Conservation (phyloP, 345 rosid genomes). For the Acer saccharum region DNA sequence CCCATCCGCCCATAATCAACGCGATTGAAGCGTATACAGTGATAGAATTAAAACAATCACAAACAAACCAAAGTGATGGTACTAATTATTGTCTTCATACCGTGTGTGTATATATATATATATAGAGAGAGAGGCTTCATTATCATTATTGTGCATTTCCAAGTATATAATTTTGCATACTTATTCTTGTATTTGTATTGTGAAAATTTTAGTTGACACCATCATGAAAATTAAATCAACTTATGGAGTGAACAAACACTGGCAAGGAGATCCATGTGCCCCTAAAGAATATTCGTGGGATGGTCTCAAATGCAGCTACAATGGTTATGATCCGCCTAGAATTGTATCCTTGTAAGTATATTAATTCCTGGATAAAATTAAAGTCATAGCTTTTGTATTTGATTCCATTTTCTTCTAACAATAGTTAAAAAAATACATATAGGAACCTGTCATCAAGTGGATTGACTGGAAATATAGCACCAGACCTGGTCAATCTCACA, state of each 20-base stretch:
- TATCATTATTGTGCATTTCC: no score
- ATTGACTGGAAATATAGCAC: conserved; percentile 20
- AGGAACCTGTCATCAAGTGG: conserved; percentile 29
- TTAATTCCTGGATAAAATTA: no score
- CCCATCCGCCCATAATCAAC: neutral
- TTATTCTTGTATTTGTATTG: no score
- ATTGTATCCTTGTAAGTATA: neutral
- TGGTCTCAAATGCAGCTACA: neutral
- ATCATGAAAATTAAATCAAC: neutral
- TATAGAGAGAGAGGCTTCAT: no score
- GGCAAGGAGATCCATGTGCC: conserved; percentile 5
- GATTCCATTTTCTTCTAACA: neutral
- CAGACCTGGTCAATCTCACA: conserved; percentile 18
- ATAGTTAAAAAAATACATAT: neutral
- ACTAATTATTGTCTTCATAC: neutral
- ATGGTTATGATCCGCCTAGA: neutral
- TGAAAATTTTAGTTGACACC: neutral
- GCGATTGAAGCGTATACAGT: neutral
- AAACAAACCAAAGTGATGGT: neutral
- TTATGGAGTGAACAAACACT: neutral
- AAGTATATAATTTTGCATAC: no score
- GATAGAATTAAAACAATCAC: neutral
- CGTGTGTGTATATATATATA: no score
- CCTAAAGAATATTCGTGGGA: neutral
- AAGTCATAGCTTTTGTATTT: neutral